These are phyloP conservation scores for Botrytis fabae DNA, from an alignment of 2,329 filamentous ascomycete genomes.

Conservation along the genomic window DNA sequence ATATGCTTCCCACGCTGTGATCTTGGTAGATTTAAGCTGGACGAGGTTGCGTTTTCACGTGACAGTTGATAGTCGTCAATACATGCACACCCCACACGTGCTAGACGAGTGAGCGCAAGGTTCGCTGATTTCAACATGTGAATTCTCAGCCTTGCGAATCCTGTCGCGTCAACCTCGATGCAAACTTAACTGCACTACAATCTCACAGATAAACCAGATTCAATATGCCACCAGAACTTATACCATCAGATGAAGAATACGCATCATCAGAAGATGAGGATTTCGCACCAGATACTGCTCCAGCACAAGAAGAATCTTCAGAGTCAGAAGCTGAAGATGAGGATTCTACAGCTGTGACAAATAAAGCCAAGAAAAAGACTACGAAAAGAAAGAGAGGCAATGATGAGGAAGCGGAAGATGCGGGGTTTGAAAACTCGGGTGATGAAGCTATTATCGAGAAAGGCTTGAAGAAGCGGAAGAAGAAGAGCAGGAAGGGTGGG, in stretches of 20 bases:
- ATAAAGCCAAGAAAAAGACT: slow-evolving; percentile 25
- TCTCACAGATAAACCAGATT: neutral
- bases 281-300: slow-evolving; percentile 61
- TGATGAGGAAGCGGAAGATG: slow-evolving; percentile 45
- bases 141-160: slow-evolving; percentile 16
- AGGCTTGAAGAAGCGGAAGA: slow-evolving; percentile 54
- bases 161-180: slow-evolving; percentile 7
- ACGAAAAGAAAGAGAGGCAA: slow-evolving; percentile 42
- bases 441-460: slow-evolving; percentile 69
- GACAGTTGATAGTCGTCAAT: neutral
- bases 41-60: too few species aligned
- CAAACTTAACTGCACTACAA: neutral
- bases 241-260: slow-evolving; percentile 52
- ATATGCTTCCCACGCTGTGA: neutral
- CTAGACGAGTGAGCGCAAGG: neutral
- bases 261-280: slow-evolving; percentile 73
- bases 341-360: slow-evolving; percentile 30
- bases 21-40: neutral
- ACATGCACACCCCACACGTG: neutral
- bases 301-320: slow-evolving; percentile 49
- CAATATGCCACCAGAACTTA: slow-evolving; percentile 38
- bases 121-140: neutral
- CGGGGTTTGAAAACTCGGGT: slow-evolving; percentile 66
- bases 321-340: slow-evolving; percentile 49
- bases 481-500: slow-evolving; percentile 43